Evolutionary conservation across 208 protist genomes (phyloP), one percentile per base, ranked within the genome.

Genomic region (Leishmania aethiopica): DNA sequence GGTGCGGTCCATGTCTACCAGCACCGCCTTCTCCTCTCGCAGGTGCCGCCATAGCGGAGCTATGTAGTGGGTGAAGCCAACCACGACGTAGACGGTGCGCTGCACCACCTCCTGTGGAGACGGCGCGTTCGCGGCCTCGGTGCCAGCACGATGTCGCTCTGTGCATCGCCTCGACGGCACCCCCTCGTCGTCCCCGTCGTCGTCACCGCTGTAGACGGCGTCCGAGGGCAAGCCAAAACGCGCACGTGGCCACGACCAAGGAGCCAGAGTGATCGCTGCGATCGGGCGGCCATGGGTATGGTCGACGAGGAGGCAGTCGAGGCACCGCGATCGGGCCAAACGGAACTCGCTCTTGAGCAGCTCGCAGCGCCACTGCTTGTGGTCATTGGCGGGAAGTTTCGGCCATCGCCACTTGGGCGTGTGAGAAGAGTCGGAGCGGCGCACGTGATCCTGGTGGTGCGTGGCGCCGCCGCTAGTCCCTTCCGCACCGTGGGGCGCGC

Each of bases 1-100:
- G 11, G 94, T 97, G 51, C 94, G 92, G 87, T 97, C 94, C 88
- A 97, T 88, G 73, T 97, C 94, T 4, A 97, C 89, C 79, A 96
- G 81, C 37, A 96, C 59, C 17, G 88, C 79, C 72, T 95, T 95
- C 67, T 93, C 89, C 78, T 90, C 83, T 7, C 83, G 88, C 76
- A 97, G 72, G 55, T 93, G 86, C 3, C 84, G 79, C 87, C 92
- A 90, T 42, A 97, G 83, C 32, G 86, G 90, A 0, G 88, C 75
- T 0, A 97, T 77, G 84, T 92, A 96, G 74, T 89, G 88, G 2
- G 88, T 90, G 78, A 96, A 95, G 66, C 76, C 82, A 19, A 75
- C 57, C 22, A 97, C 90, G 25, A 78, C 35, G 85, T 91, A 96
- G 22, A 82, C 59, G 0, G 89, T 89, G n/a, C 81, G 64, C 74